Evolutionary conservation across 106 monocot genomes (phyloP), one percentile per base, ranked within the genome.

Genomic region (Agapanthus africanus): DNA sequence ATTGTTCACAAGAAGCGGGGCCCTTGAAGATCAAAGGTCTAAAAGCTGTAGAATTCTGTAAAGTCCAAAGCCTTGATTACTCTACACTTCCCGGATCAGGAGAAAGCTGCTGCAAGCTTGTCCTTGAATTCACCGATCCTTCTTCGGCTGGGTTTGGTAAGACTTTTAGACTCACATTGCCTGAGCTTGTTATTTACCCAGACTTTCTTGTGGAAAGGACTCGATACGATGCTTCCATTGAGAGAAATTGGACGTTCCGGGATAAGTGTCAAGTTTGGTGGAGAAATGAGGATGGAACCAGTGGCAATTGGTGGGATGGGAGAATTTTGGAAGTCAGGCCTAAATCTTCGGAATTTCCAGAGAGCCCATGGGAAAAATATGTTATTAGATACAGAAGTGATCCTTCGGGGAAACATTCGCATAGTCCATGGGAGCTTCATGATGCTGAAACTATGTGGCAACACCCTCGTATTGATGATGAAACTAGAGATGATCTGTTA

Each of bases 221-320:
- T 42, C 69, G 92, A 49, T 99, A 84, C 77, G 80, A 90, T 70
- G 80, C 81, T 56, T 72, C 92, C 49, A 74, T 89, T 14, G 85
- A 84, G n/a, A 82, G 92, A 67, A 90, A 87, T 62, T 99, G 97
- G 97, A 85, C 90, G 8, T 73, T 73, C 32, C 75, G 97, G 63
- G 97, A 99, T 70, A 99, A 93, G 70, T 99, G 92, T 61, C 80
- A 78, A 59, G 97, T 99, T 21, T 99, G 97, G 97, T 99, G 97
- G 97, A 86, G 90, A 63, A 80, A 89, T 67, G 90, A 82, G 26
- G 87, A 80, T 71, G 90, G 78, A 11, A 78, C 80, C 52, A 85
- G 82, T 52, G 92, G 97, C 16, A 84, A 82, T 70, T 99, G 97
- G 97, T 99, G 84, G 81, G 90, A 87, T 22, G 97, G 97, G 40